A percentile compares a stretch with the other conserved stretches of the same genome.
Evolutionary conservation across 495 filamentous ascomycete genomes (phyloP).

Genomic region (Astrothelium subdiscretum): DNA sequence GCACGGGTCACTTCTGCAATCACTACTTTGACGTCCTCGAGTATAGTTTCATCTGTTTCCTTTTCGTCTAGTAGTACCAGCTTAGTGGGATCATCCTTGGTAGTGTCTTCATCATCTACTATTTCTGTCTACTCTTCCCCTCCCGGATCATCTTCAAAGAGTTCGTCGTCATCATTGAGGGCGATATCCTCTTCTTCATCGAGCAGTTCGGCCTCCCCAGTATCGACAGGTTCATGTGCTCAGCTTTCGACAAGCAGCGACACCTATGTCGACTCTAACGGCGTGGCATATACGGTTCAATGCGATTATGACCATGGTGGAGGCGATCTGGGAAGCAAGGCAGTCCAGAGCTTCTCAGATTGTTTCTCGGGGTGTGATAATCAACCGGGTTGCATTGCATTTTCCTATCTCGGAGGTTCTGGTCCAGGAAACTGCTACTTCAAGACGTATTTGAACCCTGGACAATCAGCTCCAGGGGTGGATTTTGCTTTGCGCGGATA

Average conservation of each 20-base stretch:
- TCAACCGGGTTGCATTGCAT: conserved; percentile 7
- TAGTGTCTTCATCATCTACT: neutral
- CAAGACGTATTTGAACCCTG: conserved; percentile 1
- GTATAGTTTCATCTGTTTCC: neutral
- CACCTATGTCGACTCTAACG: neutral
- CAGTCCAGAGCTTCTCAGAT: conserved; percentile 2
- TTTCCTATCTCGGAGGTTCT: conserved; percentile 8
- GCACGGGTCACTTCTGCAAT: neutral
- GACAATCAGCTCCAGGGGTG: neutral
- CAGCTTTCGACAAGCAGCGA: neutral
- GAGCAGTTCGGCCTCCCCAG: neutral
- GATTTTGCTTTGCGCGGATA: neutral
- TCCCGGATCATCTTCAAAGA: neutral
- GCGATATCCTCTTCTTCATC: neutral
- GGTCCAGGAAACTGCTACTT: conserved; percentile 15
- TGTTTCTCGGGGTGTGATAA: conserved; percentile 11
- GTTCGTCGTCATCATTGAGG: neutral
- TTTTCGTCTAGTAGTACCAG: neutral
- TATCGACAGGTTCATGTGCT: neutral
- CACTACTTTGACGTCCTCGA: neutral
- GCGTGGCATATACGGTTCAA: conserved; percentile 5
- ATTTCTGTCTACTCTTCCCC: neutral
- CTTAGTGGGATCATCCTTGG: neutral
- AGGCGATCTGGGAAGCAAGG: neutral
- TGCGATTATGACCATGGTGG: conserved; percentile 9